Conservation (phyloP, 257 asterid genomes). For the Solanum bulbocastanum region DNA sequence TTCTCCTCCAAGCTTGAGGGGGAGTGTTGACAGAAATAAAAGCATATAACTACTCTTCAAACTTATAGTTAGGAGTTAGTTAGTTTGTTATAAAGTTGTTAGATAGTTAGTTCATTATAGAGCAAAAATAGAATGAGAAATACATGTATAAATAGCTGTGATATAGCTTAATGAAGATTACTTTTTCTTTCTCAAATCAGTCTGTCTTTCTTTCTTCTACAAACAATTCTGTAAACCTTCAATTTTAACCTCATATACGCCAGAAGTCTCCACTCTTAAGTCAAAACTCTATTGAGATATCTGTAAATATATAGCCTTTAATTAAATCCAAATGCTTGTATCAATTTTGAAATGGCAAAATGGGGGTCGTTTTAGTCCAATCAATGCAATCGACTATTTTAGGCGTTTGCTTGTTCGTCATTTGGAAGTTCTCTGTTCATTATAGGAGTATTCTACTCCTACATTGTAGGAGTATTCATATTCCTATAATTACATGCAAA, state of each 20-base stretch:
- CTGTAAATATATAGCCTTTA: not conserved
- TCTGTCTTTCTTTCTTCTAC: too few relatives aligned
- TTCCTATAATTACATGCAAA: not conserved
- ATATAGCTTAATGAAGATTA: too few relatives aligned
- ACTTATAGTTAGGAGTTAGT: too few relatives aligned
- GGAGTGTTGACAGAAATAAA: not conserved
- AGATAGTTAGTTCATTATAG: too few relatives aligned
- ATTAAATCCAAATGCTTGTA: not conserved
- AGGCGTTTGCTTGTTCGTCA: not conserved
- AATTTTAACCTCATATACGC: not conserved
- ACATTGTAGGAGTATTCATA: too few relatives aligned
- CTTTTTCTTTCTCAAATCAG: too few relatives aligned
- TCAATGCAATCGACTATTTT: not conserved
- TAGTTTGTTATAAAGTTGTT: too few relatives aligned
- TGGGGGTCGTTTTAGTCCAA: not conserved
- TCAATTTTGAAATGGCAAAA: not conserved
- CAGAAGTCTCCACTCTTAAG: not conserved
- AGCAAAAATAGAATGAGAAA: too few relatives aligned
- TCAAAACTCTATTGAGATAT: not conserved
- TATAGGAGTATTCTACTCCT: not conserved
- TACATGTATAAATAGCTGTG: too few relatives aligned
- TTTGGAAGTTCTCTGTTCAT: not conserved
- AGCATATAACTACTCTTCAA: too few relatives aligned
- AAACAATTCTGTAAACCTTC: too few relatives aligned
- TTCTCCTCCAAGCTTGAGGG: too few relatives aligned